Evolutionary conservation across 192 early-diverging fungal genomes (phyloP), one percentile per base, ranked within the genome.

Genomic region (Coemansia aciculifera): DNA sequence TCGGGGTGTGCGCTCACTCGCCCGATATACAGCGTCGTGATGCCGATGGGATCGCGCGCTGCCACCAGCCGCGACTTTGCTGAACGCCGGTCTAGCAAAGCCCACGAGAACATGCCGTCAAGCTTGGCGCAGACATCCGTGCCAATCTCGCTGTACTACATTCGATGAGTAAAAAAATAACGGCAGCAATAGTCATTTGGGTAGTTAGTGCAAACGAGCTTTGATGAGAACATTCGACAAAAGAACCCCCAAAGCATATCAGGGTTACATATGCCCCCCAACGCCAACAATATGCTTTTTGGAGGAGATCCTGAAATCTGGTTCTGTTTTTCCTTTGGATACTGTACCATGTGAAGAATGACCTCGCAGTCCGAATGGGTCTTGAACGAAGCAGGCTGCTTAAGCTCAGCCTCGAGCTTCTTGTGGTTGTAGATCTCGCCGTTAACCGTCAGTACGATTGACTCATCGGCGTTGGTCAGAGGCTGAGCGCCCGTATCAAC

Each of bases 341-440:
- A 54, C 51, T 54, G 51, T 77, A 77, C 75, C 54, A 95, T 80
- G 74, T 94, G 92, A 66, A 99, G 82, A 63, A 99, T 96, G 59
- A 96, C 89, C 79, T 99, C 97, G 85, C 97, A 99, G 80, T 99
- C 97, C 63, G 97, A 99, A 69, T 94, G 90, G 63, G 97, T 99
- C 86, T 95, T 92, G 89, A 99, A 99, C 49, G 72, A 69, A 63
- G 85, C 78, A 6, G 86, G 84, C 44, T 84, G 72, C 84, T 92
- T 91, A 66, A 97, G 88, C 72, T 83, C 61, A 72, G 87, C 85
- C 67, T 89, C 86, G 9, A 99, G 89, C 37, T 85, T 74, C 71
- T 91, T 89, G 86, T 99, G 95, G 90, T 99, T 99, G 87, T 99
- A 99, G 79, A 99, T 99, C 78, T 99, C 97, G 67, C 97, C 97